phyloP scores from a whole-genome alignment of 2,329 filamentous ascomycete species.

The Fusarium sp. region DNA sequence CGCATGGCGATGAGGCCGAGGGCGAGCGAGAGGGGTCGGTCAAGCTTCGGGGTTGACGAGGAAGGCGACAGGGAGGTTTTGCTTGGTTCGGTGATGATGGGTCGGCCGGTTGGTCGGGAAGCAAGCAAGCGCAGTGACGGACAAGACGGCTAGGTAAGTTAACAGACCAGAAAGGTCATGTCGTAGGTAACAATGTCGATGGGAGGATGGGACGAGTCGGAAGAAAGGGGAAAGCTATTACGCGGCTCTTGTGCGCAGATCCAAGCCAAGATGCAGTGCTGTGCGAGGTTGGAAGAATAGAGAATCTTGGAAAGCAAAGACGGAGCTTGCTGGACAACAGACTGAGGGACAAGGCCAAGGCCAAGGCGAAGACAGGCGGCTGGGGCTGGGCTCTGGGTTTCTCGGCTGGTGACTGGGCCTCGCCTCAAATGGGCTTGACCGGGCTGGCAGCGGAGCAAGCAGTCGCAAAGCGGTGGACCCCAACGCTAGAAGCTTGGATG shows the following conservation, averaged over 20 bases:
- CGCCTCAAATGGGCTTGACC: background rate
- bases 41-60: slow-evolving; percentile 29
- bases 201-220: slow-evolving; percentile 29
- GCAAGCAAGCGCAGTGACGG: slow-evolving; percentile 3
- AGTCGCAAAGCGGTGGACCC: background rate
- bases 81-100: slow-evolving; percentile 15
- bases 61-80: slow-evolving; percentile 20
- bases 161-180: background rate
- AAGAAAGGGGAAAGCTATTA: slow-evolving; percentile 7
- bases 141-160: background rate
- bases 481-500: slow-evolving; percentile 14
- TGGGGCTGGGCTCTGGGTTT: slow-evolving; percentile 16
- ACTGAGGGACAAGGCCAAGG: slow-evolving; percentile 12
- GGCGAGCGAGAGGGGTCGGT: slow-evolving; percentile 35
- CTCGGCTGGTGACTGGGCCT: slow-evolving; percentile 5
- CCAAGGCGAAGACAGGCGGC: slow-evolving; percentile 18
- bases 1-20: slow-evolving; percentile 22
- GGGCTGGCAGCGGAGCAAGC: slow-evolving; percentile 2
- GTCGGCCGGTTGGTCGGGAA: slow-evolving; percentile 3
- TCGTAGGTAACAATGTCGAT: slow-evolving; percentile 17
- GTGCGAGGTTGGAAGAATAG: slow-evolving; percentile 23
- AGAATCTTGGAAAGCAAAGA: slow-evolving; percentile 3
- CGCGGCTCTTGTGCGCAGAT: slow-evolving; percentile 6
- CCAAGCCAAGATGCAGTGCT: slow-evolving; percentile 8
- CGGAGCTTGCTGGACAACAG: slow-evolving; percentile 26